Percentiles rank a stretch among this genome's conserved stretches.
Evolutionary conservation across 768 basidiomycete species (phyloP).

Genomic region (Mycena metata): DNA sequence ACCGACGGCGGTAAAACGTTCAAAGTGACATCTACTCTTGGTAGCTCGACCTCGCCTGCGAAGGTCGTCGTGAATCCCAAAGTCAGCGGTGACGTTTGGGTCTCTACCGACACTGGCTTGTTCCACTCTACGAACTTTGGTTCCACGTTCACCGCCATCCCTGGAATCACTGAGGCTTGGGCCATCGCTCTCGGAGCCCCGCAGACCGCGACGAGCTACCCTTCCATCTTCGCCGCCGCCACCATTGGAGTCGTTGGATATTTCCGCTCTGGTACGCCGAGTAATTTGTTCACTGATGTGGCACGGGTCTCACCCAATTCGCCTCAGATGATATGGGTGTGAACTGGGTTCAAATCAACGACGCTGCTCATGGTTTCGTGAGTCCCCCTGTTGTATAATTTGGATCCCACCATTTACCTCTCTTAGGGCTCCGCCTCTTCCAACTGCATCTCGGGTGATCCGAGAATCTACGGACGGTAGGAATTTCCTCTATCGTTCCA

Average conservation of each 20-base stretch:
- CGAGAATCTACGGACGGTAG: slow-evolving; percentile 67
- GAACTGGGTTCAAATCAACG: slow-evolving; percentile 73
- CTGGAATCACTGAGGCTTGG: slow-evolving; percentile 67
- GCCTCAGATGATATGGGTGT: slow-evolving; percentile 49
- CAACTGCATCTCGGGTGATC: slow-evolving; percentile 66
- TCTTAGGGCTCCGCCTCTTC: slow-evolving; percentile 56
- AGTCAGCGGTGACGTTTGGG: slow-evolving; percentile 74
- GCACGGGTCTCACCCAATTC: slow-evolving; percentile 49
- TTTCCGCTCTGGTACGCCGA: slow-evolving; percentile 61
- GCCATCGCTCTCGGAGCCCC: slow-evolving; percentile 71
- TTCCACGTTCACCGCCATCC: slow-evolving; percentile 60
- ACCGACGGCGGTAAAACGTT: slow-evolving; percentile 70
- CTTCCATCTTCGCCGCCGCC: slow-evolving; percentile 69
- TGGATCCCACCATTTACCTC: background rate
- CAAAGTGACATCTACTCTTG: slow-evolving; percentile 56
- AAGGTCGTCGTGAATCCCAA: slow-evolving; percentile 69
- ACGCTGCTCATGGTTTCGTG: slow-evolving; percentile 66
- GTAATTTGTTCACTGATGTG: slow-evolving; percentile 26
- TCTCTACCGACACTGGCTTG: slow-evolving; percentile 68
- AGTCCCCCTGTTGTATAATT: background rate
- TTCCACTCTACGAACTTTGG: slow-evolving; percentile 72
- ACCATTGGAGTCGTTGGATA: slow-evolving; percentile 64
- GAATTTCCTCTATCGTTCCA: slow-evolving; percentile 26
- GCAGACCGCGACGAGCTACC: slow-evolving; percentile 60
- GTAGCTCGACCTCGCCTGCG: slow-evolving; percentile 60